phyloP scores from a whole-genome alignment of 805 yeast genomes.

The Candida oleophila region DNA sequence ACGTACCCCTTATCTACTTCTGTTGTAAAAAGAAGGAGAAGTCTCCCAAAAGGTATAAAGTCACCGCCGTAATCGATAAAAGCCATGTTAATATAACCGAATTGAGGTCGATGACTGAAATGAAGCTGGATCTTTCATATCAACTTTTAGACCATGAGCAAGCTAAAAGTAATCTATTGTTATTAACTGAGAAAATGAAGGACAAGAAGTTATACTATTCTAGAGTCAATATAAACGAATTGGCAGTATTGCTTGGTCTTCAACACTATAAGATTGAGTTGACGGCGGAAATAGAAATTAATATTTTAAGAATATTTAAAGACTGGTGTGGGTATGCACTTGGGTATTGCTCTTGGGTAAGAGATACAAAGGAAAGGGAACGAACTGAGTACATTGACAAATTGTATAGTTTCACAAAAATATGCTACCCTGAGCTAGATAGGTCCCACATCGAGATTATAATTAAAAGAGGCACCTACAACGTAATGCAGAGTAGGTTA shows the following conservation, averaged over 20 bases:
- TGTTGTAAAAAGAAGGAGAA: background rate
- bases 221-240: conserved; percentile 54
- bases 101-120: background rate
- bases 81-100: background rate
- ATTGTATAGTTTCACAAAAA: conserved; percentile 47
- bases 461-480: conserved; percentile 78
- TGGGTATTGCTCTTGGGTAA: conserved; percentile 81
- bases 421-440: conserved; percentile 49
- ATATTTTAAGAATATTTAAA: conserved; percentile 51
- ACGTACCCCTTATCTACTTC: background rate
- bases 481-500: conserved; percentile 73
- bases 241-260: conserved; percentile 53
- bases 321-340: conserved; percentile 65
- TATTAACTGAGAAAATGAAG: background rate
- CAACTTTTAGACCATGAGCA: background rate
- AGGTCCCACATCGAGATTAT: conserved; percentile 63
- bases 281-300: conserved; percentile 55
- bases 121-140: conserved; percentile 1
- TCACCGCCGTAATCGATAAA: background rate
- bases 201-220: conserved; percentile 38
- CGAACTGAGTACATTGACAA: conserved; percentile 49
- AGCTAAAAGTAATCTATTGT: background rate
- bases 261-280: conserved; percentile 45
- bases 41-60: background rate
- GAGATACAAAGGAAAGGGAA: conserved; percentile 63